phyloP scores from a whole-genome alignment of 257 asterid genomes.

The Gentiana straminea region DNA sequence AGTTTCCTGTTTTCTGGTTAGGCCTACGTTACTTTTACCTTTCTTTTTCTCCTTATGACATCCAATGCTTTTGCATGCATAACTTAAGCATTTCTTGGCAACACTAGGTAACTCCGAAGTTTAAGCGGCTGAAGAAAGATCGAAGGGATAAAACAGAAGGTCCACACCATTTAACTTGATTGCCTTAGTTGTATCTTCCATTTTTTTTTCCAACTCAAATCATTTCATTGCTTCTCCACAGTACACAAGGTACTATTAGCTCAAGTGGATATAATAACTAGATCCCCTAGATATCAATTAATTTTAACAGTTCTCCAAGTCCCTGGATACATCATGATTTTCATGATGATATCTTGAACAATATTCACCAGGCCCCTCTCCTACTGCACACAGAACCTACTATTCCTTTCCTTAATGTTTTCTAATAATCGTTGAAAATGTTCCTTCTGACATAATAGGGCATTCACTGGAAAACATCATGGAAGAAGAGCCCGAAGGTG shows the following conservation, averaged over 20 bases:
- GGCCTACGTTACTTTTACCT: background rate
- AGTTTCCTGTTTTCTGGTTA: slow-evolving; percentile 12
- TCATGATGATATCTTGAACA: background rate
- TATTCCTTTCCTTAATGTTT: too few relatives aligned
- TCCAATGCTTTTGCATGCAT: background rate
- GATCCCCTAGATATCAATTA: too few relatives aligned
- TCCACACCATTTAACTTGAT: slow-evolving; percentile 14
- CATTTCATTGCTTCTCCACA: too few relatives aligned
- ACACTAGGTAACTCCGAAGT: slow-evolving; percentile 51
- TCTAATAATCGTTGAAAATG: too few relatives aligned
- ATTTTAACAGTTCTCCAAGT: too few relatives aligned
- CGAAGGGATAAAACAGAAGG: slow-evolving; percentile 67
- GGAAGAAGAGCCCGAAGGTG: slow-evolving; percentile 60
- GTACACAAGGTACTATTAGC: too few relatives aligned
- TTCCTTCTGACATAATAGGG: slow-evolving; percentile 22
- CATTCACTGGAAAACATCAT: slow-evolving; percentile 81
- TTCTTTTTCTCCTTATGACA: background rate
- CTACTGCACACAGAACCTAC: too few relatives aligned
- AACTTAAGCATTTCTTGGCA: background rate
- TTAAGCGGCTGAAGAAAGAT: slow-evolving; percentile 83
- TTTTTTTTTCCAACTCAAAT: too few relatives aligned
- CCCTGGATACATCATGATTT: background rate
- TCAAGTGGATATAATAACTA: too few relatives aligned
- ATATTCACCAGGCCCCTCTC: background rate
- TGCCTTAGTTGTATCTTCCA: background rate